Evolutionary conservation across 2,329 filamentous ascomycete species (phyloP).

Genomic region (Exophiala aquamarina): DNA sequence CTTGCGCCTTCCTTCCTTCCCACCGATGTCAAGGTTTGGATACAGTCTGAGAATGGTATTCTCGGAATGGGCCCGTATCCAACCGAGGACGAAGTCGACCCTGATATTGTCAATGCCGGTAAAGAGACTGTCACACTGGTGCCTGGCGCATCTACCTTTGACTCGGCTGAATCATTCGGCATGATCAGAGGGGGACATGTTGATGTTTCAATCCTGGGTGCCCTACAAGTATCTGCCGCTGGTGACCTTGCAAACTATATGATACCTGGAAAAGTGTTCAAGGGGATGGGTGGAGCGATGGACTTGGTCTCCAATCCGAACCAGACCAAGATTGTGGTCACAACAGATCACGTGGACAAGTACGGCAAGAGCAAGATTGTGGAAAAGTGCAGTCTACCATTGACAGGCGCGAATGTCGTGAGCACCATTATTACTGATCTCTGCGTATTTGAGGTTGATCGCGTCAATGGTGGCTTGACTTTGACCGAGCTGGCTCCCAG

Average conservation of each 20-base stretch:
- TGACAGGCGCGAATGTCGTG: conserved; percentile 67
- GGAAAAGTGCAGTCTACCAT: conserved; percentile 61
- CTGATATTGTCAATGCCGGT: conserved; percentile 81
- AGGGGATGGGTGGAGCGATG: conserved; percentile 83
- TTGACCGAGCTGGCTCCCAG: conserved; percentile 71
- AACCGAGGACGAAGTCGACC: conserved; percentile 67
- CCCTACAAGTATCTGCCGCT: conserved; percentile 74
- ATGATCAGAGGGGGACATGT: conserved; percentile 87
- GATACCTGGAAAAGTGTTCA: conserved; percentile 80
- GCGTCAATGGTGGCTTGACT: conserved; percentile 60
- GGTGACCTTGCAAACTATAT: conserved; percentile 88
- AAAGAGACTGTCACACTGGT: conserved; percentile 84
- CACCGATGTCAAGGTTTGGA: conserved; percentile 68
- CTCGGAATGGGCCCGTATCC: conserved; percentile 82
- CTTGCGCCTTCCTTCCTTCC: conserved; percentile 77
- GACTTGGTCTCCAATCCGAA: conserved; percentile 71
- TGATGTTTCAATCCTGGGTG: conserved; percentile 79
- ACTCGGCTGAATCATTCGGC: conserved; percentile 76
- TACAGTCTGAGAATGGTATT: conserved; percentile 85
- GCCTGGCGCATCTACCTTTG: conserved; percentile 74
- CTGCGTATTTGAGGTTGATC: conserved; percentile 76
- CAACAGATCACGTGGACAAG: conserved; percentile 69
- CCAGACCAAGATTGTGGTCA: conserved; percentile 70
- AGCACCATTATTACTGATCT: conserved; percentile 74
- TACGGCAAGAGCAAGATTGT: conserved; percentile 68